Evolutionary conservation across 2,329 filamentous ascomycete species (phyloP).

Genomic region (Cladobotryum protrusum): DNA sequence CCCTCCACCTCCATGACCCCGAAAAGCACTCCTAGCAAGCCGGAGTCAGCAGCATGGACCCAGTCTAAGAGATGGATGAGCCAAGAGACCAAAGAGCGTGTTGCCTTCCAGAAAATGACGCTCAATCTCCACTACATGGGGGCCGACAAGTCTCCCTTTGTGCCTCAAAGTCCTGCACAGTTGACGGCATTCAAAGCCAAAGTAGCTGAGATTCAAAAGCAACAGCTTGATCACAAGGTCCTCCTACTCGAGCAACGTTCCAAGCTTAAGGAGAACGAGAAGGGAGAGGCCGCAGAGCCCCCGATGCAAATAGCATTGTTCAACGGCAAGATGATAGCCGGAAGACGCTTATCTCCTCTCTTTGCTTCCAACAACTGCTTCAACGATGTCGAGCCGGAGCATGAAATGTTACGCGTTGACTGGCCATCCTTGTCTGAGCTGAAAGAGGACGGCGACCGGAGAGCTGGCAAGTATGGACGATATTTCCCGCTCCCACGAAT

Average conservation of each 20-base stretch:
- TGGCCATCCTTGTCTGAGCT: constrained; percentile 33
- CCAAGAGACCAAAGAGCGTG: constrained; percentile 26
- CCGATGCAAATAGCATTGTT: constrained; percentile 18
- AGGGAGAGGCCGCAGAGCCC: not conserved
- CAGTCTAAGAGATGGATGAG: constrained; percentile 37
- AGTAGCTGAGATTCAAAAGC: constrained; percentile 22
- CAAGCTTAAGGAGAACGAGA: constrained; percentile 12
- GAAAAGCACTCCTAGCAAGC: not conserved
- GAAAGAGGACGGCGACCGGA: constrained; percentile 30
- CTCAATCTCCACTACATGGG: constrained; percentile 30
- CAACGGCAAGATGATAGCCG: constrained; percentile 19
- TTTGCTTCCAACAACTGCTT: constrained; percentile 30
- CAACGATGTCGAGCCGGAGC: constrained; percentile 17
- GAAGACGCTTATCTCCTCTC: constrained; percentile 26
- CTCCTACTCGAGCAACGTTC: constrained; percentile 17
- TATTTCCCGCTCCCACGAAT: constrained; percentile 28
- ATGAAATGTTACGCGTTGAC: constrained; percentile 15
- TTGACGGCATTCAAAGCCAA: constrained; percentile 27
- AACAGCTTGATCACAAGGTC: constrained; percentile 21
- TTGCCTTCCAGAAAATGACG: constrained; percentile 29
- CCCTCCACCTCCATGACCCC: not conserved
- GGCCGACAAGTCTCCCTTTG: constrained; percentile 31
- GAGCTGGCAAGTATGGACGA: constrained; percentile 19
- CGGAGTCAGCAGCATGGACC: constrained; percentile 27
- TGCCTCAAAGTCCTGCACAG: constrained; percentile 30